Base-by-base conservation (phyloP, 495 filamentous ascomycete species). In the Talaromyces stipitatus region DNA sequence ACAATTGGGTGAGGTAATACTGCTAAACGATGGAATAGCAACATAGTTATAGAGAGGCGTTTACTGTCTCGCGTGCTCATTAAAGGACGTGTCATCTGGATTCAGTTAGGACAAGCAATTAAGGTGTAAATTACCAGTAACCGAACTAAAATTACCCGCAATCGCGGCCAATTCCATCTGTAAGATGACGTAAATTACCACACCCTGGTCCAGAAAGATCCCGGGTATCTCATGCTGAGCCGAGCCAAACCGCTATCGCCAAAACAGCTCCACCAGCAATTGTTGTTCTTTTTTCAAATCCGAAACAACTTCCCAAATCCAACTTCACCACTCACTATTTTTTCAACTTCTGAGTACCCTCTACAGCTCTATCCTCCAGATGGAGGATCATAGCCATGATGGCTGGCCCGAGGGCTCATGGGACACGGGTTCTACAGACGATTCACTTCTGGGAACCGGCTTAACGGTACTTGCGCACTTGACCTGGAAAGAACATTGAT, bases 371-470 rank as follows among this genome's bases (percentile, higher is more conserved):
- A 51, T 38, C 54, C 53, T 45, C 58, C 58, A 58, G 54, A 78
- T 78, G 75, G 75, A 73, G 66, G 74, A 69, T 48, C 65, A 72
- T 62, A 72, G 71, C 60, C 72, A 71, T 50, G 71, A 75, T 69
- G 74, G 74, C 18, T 78, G 71, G 55, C 73, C 72, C 32, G 73
- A 72, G 58, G 75, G 72, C 61, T 68, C 72, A 54, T 78, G 73
- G 63, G 72, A 74, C 64, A 70, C 73, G 62, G 72, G 69, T 50
- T 75, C 79, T 56, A 72, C 72, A 53, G 75, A 78, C 28, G 73
- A 74, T 56, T 67, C 66, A n/a, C 65, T 81, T 45, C 63, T 82
- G 62, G 77, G 78, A 54, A 79, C 78, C 58, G 77, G 77, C 58
- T 64, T 82, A 50, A 80, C 78, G 56, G 78, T 82, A 75, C 58